Conservation (phyloP, 306 rosid genomes). For the Sicyos edulis region DNA sequence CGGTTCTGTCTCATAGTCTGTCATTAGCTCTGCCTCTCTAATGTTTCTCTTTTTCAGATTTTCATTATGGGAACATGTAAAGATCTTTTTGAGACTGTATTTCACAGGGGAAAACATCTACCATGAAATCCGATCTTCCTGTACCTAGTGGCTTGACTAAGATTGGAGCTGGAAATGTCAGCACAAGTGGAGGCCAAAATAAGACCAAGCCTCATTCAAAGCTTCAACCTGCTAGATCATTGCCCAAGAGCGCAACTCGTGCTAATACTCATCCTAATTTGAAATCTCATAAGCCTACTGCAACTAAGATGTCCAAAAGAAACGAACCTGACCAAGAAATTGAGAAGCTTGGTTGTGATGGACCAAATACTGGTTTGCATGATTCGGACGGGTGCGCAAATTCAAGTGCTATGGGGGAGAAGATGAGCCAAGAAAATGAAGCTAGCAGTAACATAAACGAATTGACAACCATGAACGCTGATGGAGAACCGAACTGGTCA, state of each 20-base stretch:
- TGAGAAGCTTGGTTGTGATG: background rate
- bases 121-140: conserved; percentile 35
- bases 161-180: conserved; percentile 31
- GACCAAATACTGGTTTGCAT: background rate
- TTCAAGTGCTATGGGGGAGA: background rate
- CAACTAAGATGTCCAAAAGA: conserved; percentile 5
- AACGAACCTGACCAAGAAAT: background rate
- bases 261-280: conserved; percentile 26
- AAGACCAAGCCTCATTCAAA: conserved; percentile 43
- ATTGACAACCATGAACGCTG: background rate
- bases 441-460: background rate
- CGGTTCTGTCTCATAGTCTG: background rate
- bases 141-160: conserved; percentile 50
- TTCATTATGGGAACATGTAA: background rate
- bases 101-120: conserved; percentile 53
- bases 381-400: background rate
- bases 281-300: conserved; percentile 13
- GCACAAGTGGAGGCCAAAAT: conserved; percentile 40
- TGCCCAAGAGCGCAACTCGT: conserved; percentile 22
- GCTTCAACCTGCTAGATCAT: conserved; percentile 40
- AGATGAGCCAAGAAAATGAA: conserved; percentile 14
- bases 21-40: background rate
- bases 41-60: background rate
- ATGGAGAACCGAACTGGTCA: background rate
- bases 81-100: conserved; percentile 1